Evolutionary conservation across 139 green algal species (phyloP), one percentile per base, ranked within the genome.

Genomic region (Limnomonas spitsbergensis): DNA sequence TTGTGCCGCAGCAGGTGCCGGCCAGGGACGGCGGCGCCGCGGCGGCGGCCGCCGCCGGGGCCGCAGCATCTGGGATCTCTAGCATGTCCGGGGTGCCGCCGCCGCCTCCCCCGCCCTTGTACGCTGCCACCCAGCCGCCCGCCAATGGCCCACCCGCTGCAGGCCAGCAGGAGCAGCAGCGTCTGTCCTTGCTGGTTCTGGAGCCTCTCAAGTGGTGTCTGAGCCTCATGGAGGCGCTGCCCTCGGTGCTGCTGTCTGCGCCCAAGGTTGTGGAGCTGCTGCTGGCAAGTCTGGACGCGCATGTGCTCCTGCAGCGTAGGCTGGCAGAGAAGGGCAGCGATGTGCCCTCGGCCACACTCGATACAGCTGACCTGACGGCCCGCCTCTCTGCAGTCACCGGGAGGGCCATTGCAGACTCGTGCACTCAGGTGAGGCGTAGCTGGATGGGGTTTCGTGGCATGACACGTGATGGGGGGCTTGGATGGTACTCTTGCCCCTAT

Each of bases 141-240:
- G 14, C 14, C 20, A 20, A 14, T 61, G 14, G 20, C 14, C 47
- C 20, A 20, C 47, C 47, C 14, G 14, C 20, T 14, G 14, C 47
- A 29, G 14, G 14, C 14, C 47, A 61, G 20, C 14, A 61, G 47
- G 20, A 61, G 47, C 47, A 61, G 47, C 47, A 61, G 47, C 14
- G 47, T 14, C 14, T 29, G 47, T 14, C 14, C 47, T 61, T 61
- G 14, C 47, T 61, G 47, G 47, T 61, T 20, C 29, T 36, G 29
- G 56, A 70, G 56, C 56, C 56, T 24, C 27, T 70, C 4, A 37
- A 7, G n/a, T 70, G 56, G 56, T 7, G 7, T 7, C 6, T 70
- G 56, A 70, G 24, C 56, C 29, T 70, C 7, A 7, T 70, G 56
- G 56, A 70, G 56, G 56, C 24, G 56, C 14, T 70, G 56, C 56